Evolutionary conservation across 2,329 filamentous ascomycete genomes (phyloP).

Genomic region (Aureobasidium sp.): DNA sequence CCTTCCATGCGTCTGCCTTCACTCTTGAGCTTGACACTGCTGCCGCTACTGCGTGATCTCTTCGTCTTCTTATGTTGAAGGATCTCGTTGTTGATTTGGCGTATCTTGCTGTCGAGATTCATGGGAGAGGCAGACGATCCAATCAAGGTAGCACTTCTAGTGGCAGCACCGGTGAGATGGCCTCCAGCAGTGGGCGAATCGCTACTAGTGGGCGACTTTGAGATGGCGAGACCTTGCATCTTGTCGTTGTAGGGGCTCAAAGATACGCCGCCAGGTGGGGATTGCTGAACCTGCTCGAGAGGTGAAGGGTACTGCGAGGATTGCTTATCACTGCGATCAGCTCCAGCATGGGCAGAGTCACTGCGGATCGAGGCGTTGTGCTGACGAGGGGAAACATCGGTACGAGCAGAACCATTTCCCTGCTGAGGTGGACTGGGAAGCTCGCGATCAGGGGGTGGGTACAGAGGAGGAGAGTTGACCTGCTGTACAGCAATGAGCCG

Average conservation of each 20-base stretch:
- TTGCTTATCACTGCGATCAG: not conserved
- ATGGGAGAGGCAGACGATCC: constrained; percentile 13
- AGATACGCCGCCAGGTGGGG: not conserved
- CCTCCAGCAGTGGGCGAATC: not conserved
- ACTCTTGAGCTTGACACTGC: constrained; percentile 10
- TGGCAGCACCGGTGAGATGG: not conserved
- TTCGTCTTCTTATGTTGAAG: constrained; percentile 13
- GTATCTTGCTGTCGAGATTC: constrained; percentile 16
- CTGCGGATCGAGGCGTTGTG: not conserved
- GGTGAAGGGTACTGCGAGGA: not conserved
- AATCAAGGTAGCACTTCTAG: not conserved
- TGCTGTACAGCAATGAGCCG: not conserved
- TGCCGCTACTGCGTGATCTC: constrained; percentile 6
- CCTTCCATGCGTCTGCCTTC: constrained; percentile 18
- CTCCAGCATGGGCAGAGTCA: not conserved
- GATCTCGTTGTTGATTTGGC: constrained; percentile 14
- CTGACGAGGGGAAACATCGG: not conserved
- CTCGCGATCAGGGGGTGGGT: constrained; percentile 4
- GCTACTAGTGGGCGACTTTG: not conserved
- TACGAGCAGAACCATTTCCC: not conserved
- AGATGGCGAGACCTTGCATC: not conserved
- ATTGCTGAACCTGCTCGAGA: not conserved
- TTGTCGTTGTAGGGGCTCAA: not conserved
- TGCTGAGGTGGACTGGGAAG: not conserved
- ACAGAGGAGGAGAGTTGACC: not conserved